A percentile compares a stretch with the other conserved stretches of the same genome.
phyloP scores from a whole-genome alignment of 306 rosid species.

The Trifolium pratense region DNA sequence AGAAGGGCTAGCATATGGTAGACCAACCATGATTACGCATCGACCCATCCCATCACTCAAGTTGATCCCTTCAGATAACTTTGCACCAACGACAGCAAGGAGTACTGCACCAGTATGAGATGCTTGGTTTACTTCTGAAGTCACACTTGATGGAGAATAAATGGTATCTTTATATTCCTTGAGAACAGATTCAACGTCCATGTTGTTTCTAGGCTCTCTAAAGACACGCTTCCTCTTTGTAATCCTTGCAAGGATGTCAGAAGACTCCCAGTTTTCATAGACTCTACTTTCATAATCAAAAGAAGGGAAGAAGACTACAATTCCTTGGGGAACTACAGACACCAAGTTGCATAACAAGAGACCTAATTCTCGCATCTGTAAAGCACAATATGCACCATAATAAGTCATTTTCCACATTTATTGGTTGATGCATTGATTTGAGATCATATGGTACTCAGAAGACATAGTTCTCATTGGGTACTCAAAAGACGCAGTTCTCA shows the following conservation, averaged over 20 bases:
- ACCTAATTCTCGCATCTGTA: slow-evolving; percentile 85
- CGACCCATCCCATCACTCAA: slow-evolving; percentile 98
- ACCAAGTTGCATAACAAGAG: slow-evolving; percentile 81
- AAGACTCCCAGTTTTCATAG: slow-evolving; percentile 75
- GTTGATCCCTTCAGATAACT: slow-evolving; percentile 98
- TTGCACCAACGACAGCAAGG: slow-evolving; percentile 92
- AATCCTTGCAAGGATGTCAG: slow-evolving; percentile 85
- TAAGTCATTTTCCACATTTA: slow-evolving; percentile 30
- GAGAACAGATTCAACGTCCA: slow-evolving; percentile 83
- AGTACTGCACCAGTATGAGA: slow-evolving; percentile 73
- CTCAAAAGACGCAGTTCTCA: not conserved
- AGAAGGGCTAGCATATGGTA: slow-evolving; percentile 91
- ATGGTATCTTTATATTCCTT: slow-evolving; percentile 76
- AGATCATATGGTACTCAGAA: not conserved
- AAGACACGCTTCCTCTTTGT: slow-evolving; percentile 74
- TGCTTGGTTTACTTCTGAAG: slow-evolving; percentile 53
- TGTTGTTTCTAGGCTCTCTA: slow-evolving; percentile 89
- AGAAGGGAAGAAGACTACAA: slow-evolving; percentile 93
- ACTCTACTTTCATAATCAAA: slow-evolving; percentile 85
- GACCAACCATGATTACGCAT: slow-evolving; percentile 92
- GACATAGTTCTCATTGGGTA: not conserved
- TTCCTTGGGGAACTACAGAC: slow-evolving; percentile 83
- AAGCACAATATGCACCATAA: slow-evolving; percentile 39
- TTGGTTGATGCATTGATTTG: not conserved
- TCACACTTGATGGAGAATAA: slow-evolving; percentile 45